A percentile compares a stretch with the other conserved stretches of the same genome.
These are phyloP conservation scores for Pyrus hybrid DNA, from an alignment of 331 rosid species.

Conservation along the genomic window DNA sequence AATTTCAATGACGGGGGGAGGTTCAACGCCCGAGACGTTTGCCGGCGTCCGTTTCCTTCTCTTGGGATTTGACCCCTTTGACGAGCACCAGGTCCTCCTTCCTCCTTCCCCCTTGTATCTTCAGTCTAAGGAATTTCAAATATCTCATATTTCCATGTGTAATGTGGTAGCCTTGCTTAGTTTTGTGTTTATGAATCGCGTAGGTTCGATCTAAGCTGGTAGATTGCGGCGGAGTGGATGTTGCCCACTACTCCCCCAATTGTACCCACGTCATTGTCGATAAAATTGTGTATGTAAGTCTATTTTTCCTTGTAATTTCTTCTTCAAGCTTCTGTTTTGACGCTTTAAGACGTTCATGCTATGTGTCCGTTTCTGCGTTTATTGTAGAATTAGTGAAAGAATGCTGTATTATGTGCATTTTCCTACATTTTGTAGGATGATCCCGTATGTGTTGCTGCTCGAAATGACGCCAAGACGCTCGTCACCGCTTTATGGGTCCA, in stretches of 20 bases:
- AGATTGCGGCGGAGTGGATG: constrained; percentile 71
- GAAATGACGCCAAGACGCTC: constrained; percentile 54
- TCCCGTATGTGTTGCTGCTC: constrained; percentile 68
- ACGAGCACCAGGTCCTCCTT: constrained; percentile 41
- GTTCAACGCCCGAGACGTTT: constrained; percentile 32
- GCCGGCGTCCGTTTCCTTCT: constrained; percentile 56
- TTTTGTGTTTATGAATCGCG: not conserved
- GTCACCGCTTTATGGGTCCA: constrained; percentile 84
- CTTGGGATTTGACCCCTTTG: constrained; percentile 44
- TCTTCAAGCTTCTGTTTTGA: not conserved
- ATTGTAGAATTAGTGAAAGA: not conserved
- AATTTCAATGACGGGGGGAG: constrained; percentile 26
- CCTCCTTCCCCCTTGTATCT: not conserved
- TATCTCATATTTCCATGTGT: not conserved
- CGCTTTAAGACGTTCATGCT: not conserved
- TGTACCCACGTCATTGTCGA: constrained; percentile 79
- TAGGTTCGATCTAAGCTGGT: constrained; percentile 69
- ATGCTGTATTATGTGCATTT: not conserved
- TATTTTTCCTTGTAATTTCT: not conserved
- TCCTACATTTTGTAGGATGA: constrained; percentile 43
- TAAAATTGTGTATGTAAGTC: constrained; percentile 44
- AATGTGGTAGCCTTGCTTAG: not conserved
- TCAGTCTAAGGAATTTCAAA: not conserved
- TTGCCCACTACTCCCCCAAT: constrained; percentile 36
- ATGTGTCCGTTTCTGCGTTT: not conserved